Base-by-base conservation (phyloP, 2,329 filamentous ascomycete species). In the Diaporthe sp. region DNA sequence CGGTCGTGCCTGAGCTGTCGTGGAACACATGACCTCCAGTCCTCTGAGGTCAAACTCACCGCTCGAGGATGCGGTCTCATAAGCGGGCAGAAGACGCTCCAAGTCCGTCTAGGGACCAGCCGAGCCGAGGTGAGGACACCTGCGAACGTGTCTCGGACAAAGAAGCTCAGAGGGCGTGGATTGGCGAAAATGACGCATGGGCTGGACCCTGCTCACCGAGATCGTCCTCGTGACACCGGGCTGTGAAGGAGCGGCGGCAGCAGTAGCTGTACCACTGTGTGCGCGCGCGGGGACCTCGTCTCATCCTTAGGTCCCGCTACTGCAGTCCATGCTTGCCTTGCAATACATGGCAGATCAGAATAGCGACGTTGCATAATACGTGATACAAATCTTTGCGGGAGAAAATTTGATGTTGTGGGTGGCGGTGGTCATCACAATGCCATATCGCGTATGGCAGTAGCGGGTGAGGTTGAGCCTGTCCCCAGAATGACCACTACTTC, bases 91-190 rank as follows among this genome's bases (percentile, higher is more conserved):
- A 30, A 12, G 1, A 40, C 55, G 25, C 25, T 47, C 60, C 28
- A 15, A 4, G 22, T 4, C 17, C 33, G 42, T 9, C 45, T 38
- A 54, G 64, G 47, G 33, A 68, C 33, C 64, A 68, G n/a, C 64
- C 47, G 64, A 68, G 64, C 64, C 64, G 64, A 68, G 64, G 64
- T 40, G 64, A 68, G 47, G 4, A 25, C n/a, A 35, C 17, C 57
- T 42, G n/a, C 54, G 25, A 61, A 60, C 55, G 13, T 73, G 74
- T 75, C 74, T 75, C 61, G 50, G 54, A 57, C 69, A 35, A 35
- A 57, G 60, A 47, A 50, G n/a, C 60, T 28, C 25, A 33, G 54
- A 52, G 38, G 25, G 57, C 55, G 35, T 54, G 40, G 61, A 66
- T 75, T 66, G 30, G 64, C 71, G 50, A 42, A 45, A 28, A 50